Evolutionary conservation across 148 eudicot genomes (phyloP), one percentile per base, ranked within the genome.

Genomic region (Heliamphora exappendiculata): DNA sequence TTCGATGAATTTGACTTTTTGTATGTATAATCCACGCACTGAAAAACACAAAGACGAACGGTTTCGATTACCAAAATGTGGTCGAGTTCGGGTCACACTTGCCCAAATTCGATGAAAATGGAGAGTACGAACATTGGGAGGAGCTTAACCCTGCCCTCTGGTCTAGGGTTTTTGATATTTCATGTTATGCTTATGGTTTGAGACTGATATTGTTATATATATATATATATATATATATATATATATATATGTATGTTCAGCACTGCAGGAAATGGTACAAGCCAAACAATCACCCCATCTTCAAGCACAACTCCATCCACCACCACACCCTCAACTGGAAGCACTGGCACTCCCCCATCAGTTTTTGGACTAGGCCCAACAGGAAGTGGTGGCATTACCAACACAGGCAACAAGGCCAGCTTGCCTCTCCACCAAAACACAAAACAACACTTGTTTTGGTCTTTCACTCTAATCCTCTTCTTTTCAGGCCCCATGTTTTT

Each of bases 341-440:
- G 78, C 17, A 59, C 71, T 31, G 60, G 78, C 3, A 66, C 47
- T 36, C 24, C 51, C 14, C 1, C 76, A 24, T 7, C 76, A 19
- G 19, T 59, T 4, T 74, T 60, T 10, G 74, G 82, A 0, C 3
- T 79, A 11, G 85, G 67, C 3, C 87, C 87, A 36, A 37, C 47
- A 36, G 37, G 41, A 0, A 73, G 65, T 5, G 64, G 76, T 20
- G 31, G 47, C 74, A 39, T 5, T 33, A 51, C 70, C n/a, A 63
- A 44, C 68, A 62, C 79, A 0, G 79, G 63, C 59, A 71, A 3
- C n/a, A 69, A 58, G 11, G 63, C 75, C 50, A 26, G 72, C 1
- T 5, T 39, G 47, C 28, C 71, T 53, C 57, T 41, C 68, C 81
- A 64, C 36, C 73, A 67, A 39, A 55, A 44, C 72, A 33, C 36